phyloP scores from a whole-genome alignment of 192 early-diverging fungal genomes.

The Radiomyces spectabilis region DNA sequence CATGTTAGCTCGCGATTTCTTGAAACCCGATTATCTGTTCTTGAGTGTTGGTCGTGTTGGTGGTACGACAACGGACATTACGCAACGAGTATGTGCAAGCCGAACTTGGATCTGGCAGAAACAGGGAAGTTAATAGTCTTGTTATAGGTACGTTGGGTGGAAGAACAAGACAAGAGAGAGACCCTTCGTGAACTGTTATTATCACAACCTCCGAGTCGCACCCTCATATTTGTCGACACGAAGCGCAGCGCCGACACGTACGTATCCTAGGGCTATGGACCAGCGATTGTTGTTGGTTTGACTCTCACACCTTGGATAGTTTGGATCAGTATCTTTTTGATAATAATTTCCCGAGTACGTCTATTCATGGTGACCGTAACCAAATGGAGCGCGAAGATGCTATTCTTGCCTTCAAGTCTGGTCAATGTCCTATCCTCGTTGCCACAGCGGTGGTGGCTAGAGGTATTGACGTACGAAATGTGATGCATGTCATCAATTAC shows the following conservation, averaged over 20 bases:
- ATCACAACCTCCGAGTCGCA: constrained; percentile 47
- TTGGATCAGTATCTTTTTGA: constrained; percentile 65
- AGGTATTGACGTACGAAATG: constrained; percentile 92
- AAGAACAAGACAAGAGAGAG: constrained; percentile 21
- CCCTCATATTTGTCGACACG: constrained; percentile 79
- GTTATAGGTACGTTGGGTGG: constrained; percentile 13
- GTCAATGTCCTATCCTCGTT: constrained; percentile 61
- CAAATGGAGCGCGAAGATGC: constrained; percentile 65
- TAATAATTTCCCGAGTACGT: constrained; percentile 37
- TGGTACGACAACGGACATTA: constrained; percentile 55
- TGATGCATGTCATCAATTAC: constrained; percentile 85
- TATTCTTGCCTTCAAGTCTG: constrained; percentile 66
- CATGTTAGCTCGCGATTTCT: constrained; percentile 57
- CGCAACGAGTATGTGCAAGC: constrained; percentile 55
- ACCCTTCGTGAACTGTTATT: constrained; percentile 38
- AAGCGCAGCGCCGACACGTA: constrained; percentile 68
- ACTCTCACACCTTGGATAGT: neutral
- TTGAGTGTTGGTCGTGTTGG: constrained; percentile 55
- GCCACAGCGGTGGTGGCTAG: constrained; percentile 95
- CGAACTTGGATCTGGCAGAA: too few relatives aligned
- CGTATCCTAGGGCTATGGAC: neutral
- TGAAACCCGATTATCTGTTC: constrained; percentile 56
- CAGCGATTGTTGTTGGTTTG: neutral
- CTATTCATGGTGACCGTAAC: constrained; percentile 64
- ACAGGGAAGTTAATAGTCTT: constrained; percentile 78